These are phyloP conservation scores for Hortaea sp. DNA, from an alignment of 2,329 filamentous ascomycete species.

Conservation along the genomic window DNA sequence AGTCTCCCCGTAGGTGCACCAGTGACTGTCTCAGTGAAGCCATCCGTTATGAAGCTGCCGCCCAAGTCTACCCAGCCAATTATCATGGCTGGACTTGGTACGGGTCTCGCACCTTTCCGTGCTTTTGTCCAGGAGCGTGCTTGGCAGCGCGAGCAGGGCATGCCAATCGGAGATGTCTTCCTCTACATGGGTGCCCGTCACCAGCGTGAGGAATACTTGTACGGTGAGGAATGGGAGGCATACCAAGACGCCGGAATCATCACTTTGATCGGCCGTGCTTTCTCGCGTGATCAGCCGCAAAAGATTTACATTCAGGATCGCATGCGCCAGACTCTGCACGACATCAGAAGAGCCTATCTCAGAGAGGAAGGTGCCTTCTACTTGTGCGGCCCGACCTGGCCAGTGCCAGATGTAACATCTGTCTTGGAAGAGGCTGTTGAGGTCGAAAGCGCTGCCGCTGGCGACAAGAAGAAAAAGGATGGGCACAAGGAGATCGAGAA, in stretches of 20 bases:
- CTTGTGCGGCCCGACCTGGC: constrained; percentile 96
- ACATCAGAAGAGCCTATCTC: constrained; percentile 81
- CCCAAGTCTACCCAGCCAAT: constrained; percentile 76
- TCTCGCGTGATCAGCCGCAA: constrained; percentile 91
- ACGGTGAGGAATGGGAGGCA: constrained; percentile 98
- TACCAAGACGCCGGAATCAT: constrained; percentile 94
- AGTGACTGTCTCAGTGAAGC: constrained; percentile 90
- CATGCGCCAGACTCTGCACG: constrained; percentile 77
- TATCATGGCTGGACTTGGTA: constrained; percentile 99
- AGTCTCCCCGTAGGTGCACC: constrained; percentile 62
- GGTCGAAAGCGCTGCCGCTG: constrained; percentile 56
- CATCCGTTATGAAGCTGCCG: constrained; percentile 98
- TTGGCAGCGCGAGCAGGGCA: constrained; percentile 94
- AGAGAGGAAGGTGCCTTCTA: constrained; percentile 87
- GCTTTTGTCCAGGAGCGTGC: constrained; percentile 97
- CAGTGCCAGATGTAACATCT: constrained; percentile 89
- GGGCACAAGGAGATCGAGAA: constrained; percentile 86
- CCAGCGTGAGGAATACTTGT: constrained; percentile 96
- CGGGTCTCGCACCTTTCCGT: constrained; percentile 95
- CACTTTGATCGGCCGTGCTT: constrained; percentile 84
- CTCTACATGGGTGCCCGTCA: constrained; percentile 95
- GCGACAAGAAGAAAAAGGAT: constrained; percentile 41
- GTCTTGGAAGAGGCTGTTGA: constrained; percentile 90
- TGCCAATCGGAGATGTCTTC: constrained; percentile 85
- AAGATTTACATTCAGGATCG: constrained; percentile 99